phyloP scores from a whole-genome alignment of 106 monocot genomes.

The Allium cepa region DNA sequence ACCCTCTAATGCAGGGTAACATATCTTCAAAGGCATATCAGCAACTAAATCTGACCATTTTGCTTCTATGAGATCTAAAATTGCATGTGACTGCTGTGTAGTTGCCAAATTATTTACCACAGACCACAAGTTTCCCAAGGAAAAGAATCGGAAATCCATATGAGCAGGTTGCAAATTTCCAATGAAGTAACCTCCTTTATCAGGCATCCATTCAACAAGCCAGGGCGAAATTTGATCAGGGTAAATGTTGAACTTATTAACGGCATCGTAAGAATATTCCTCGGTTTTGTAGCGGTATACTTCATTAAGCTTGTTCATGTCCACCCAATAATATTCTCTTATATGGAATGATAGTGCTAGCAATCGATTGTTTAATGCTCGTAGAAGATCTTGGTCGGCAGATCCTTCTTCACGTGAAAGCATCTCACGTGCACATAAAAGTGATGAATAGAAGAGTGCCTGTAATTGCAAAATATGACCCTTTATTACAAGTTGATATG shows the following conservation, averaged over 20 bases:
- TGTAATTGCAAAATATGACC: constrained; percentile 15
- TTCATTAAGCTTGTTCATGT: constrained; percentile 96
- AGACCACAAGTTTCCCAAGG: constrained; percentile 93
- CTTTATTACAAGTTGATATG: no score
- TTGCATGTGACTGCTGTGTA: constrained; percentile 77
- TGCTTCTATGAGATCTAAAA: constrained; percentile 88
- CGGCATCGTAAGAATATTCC: constrained; percentile 97
- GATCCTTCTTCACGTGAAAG: constrained; percentile 94
- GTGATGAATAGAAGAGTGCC: constrained; percentile 96
- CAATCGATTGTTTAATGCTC: constrained; percentile 86
- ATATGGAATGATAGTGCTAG: constrained; percentile 95
- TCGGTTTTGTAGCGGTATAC: constrained; percentile 98
- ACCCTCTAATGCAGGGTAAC: constrained; percentile 94
- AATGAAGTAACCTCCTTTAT: constrained; percentile 90
- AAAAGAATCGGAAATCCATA: constrained; percentile 99
- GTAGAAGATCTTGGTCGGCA: constrained; percentile 57
- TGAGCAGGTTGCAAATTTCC: constrained; percentile 98
- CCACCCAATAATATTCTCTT: constrained; percentile 96
- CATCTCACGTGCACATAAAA: constrained; percentile 95
- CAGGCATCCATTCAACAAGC: constrained; percentile 97
- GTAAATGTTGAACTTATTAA: constrained; percentile 99
- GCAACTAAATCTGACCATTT: constrained; percentile 98
- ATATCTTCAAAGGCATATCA: constrained; percentile 98
- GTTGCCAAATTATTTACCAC: constrained; percentile 82
- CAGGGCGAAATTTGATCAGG: constrained; percentile 94